Evolutionary conservation across 2,329 filamentous ascomycete species (phyloP).

Genomic region (Cladobotryum protrusum): DNA sequence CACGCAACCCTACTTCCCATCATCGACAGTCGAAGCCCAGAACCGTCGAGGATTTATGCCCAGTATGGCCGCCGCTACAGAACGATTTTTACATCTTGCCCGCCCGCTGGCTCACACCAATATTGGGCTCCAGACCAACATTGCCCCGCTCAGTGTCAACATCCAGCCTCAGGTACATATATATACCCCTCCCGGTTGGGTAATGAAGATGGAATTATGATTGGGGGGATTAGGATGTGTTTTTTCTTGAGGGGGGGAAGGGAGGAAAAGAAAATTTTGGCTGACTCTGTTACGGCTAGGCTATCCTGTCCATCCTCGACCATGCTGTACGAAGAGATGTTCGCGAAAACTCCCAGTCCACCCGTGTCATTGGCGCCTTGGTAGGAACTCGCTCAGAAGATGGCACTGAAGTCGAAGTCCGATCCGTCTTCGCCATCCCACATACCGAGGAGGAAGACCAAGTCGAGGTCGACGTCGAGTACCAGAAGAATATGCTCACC

Average conservation of each 20-base stretch:
- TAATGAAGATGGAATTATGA: background rate
- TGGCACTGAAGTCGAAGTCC: constrained; percentile 92
- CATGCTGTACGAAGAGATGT: constrained; percentile 85
- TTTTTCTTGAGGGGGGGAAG: background rate
- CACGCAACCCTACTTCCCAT: constrained; percentile 6
- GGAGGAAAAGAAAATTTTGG: constrained; percentile 5
- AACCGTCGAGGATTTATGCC: constrained; percentile 26
- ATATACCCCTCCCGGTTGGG: constrained; percentile 13
- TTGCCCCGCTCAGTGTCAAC: constrained; percentile 86
- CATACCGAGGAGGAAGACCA: constrained; percentile 98
- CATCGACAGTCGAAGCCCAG: constrained; percentile 12
- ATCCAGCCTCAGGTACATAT: constrained; percentile 84
- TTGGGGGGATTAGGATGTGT: background rate
- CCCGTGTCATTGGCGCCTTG: constrained; percentile 93
- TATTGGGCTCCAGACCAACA: constrained; percentile 74
- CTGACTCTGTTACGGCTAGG: constrained; percentile 33
- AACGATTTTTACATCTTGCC: constrained; percentile 90
- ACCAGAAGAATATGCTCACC: constrained; percentile 98
- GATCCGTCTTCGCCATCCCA: constrained; percentile 94
- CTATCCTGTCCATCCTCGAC: constrained; percentile 75
- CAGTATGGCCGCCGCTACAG: constrained; percentile 74
- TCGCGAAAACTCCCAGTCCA: constrained; percentile 65
- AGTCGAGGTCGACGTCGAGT: constrained; percentile 99
- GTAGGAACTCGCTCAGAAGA: constrained; percentile 92
- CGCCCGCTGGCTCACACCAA: constrained; percentile 80